Evolutionary conservation across 441 rosid species (phyloP), one percentile per base, ranked within the genome.

Genomic region (Raphanus hybrid): DNA sequence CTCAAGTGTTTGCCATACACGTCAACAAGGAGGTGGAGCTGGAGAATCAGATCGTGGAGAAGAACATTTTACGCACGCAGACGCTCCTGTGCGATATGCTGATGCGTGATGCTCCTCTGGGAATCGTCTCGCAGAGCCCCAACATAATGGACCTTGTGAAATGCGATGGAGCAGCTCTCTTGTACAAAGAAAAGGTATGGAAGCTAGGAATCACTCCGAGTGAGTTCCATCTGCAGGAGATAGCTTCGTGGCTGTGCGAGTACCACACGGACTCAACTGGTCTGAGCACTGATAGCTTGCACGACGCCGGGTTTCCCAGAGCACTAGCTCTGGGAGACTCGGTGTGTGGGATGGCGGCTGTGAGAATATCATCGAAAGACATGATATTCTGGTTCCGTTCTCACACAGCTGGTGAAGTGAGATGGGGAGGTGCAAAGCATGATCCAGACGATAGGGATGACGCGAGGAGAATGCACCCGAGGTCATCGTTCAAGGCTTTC

Each of bases 331-430:
- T 92, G 34, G 97, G 86, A 32, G 90, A 92, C 79, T 74, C 83
- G 26, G 91, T 91, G 18, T 94, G 99, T 78, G 99, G 99, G 61
- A 94, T 94, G 99, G 99, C 97, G 15, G 97, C 97, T 67, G 99
- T 94, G 84, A 91, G 91, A 82, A 89, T 94, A 81, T 84, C 89
- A 61, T 60, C 87, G 23, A 90, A 82, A 82, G 97, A 94, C 81
- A 80, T 89, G 79, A 88, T 94, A 26, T 92, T 94, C 82, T 94
- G 99, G 99, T 94, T 94, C 84, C 90, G 99, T 41, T 88, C 93
- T 27, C 94, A 85, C 50, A 90, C 97, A 43, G 96, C 97, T 68
- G 89, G 93, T 1, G 97, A 91, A 85, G 76, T 92, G 78, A 88
- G 89, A 59, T 92, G 99, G 99, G 98, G 99, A 84, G 99, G 98